Evolutionary conservation across 768 basidiomycete species (phyloP), one percentile per base, ranked within the genome.

Genomic region (Sporobolomyces phaffii): DNA sequence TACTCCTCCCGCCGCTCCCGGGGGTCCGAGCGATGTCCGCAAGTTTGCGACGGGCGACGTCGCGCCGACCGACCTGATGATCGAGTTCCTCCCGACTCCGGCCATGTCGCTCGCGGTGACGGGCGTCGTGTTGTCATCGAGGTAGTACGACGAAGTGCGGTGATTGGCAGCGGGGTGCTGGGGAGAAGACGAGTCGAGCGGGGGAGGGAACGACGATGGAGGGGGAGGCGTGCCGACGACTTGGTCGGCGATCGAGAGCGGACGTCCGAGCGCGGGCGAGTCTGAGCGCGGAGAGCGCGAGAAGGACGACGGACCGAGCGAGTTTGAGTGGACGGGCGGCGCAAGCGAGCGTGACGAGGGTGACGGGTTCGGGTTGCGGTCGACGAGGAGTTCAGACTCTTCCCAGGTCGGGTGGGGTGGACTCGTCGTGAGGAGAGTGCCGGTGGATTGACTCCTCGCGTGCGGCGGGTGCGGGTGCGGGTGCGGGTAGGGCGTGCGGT

Each of bases 401-500:
- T 34, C 14, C 17, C 17, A 31, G 33, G 11, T 20, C 18, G 50
- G n/a, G n/a, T 36, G 38, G 4, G 24, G 5, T 40, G 17, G 22
- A 3, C 22, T 22, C 10, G 31, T 38, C 33, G 24, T 22, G 26
- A 26, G 29, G 4, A 31, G 18, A 14, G 2, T 38, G 15, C 52
- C 33, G 9, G 62, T 29, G 7, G 62, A 62, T 26, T 58, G 43
- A 45, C 43, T 45, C 3, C 60, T 18, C 7, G 38, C 44, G 43
- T 63, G 52, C 3, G 69, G 69, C 17, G 69, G 69, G 45, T 70
- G 63, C 9, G 64, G 69, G 8, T 61, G 64, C 1, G 60, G 44
- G 34, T 65, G 63, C 9, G 64, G 69, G 8, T 61, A 64, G 1
- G 60, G 44, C 29, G 62, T 64, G 34, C 29, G n/a, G 10, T 9